Evolutionary conservation across 805 yeast species (phyloP).

Genomic region (Maudiozyma pseudohumilis): DNA sequence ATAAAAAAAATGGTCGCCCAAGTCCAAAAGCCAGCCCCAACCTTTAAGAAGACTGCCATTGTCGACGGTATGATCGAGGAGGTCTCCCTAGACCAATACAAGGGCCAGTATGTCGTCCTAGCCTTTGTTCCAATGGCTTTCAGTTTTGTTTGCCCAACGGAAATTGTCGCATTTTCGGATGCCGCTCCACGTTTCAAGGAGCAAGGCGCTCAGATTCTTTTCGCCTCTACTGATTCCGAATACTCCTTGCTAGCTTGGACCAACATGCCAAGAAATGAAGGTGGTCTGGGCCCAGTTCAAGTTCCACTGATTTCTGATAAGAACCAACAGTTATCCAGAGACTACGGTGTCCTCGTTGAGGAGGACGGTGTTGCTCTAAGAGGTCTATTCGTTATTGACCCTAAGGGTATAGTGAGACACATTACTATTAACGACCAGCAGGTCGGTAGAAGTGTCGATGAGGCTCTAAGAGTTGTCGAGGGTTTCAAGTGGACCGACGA

Average conservation of each 20-base stretch:
- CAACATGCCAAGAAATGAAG: conserved; percentile 89
- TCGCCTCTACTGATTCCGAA: conserved; percentile 98
- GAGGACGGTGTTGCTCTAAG: conserved; percentile 96
- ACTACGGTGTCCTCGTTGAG: conserved; percentile 94
- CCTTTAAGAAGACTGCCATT: conserved; percentile 93
- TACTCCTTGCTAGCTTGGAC: conserved; percentile 98
- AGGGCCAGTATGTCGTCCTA: conserved; percentile 94
- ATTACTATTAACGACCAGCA: conserved; percentile 97
- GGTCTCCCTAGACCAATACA: conserved; percentile 84
- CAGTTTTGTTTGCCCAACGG: conserved; percentile 99
- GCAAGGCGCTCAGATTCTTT: conserved; percentile 78
- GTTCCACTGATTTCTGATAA: conserved; percentile 94
- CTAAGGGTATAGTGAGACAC: conserved; percentile 90
- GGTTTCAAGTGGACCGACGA: conserved; percentile 99
- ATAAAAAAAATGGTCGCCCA: conserved; percentile 63
- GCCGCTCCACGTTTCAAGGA: conserved; percentile 83
- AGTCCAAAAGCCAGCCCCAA: conserved; percentile 94
- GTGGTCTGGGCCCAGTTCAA: conserved; percentile 93
- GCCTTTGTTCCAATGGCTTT: conserved; percentile 98
- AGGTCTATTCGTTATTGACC: conserved; percentile 97
- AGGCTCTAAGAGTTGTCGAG: conserved; percentile 91
- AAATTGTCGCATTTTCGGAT: conserved; percentile 96
- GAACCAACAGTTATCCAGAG: conserved; percentile 88
- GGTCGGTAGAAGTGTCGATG: conserved; percentile 98
- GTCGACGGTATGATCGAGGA: conserved; percentile 94